Evolutionary conservation across 257 asterid genomes (phyloP), one percentile per base, ranked within the genome.

Genomic region (Jacaranda copaia): DNA sequence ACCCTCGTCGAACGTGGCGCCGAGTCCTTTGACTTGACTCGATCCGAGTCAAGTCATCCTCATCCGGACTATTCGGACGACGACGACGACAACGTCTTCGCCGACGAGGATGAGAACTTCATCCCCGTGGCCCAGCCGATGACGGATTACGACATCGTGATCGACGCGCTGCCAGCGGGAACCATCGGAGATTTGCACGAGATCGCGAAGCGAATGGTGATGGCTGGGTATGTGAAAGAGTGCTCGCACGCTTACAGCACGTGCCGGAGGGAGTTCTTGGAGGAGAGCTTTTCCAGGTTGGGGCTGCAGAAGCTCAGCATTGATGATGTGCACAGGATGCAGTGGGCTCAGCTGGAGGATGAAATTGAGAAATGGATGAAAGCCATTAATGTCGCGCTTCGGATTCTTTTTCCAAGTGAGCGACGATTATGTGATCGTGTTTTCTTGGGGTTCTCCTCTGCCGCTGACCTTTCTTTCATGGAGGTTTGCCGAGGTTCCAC

Each of bases 291-390:
- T 38, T 88, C 97, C 35, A 85, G 99, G 18, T 80, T 96, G 42
- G 97, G 96, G 8, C 83, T 96, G 58, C 92, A 87, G 85, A 96
- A 89, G 87, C 90, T 93, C 61, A 96, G 97, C 82, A 90, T 87
- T 53, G 99, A 96, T 12, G 96, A 96, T 42, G 91, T 93, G 43
- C 97, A 96, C 84, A 85, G 90, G 74, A 91, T 91, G 97, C 96
- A 84, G 83, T 96, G 98, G 99, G 71, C 86, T 19, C 90, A 88
- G 79, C 90, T 96, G 6, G 98, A 89, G 77, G 97, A 96, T 11
- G 99, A 91, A 84, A 93, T 93, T 15, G 98, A 93, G 71, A 90
- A 90, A 83, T 96, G 99, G 99, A 88, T 89, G 56, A 96, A 93
- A 71, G 96, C 94, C 42, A 82, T 88, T 16, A 91, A 90, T 71